Evolutionary conservation across 345 rosid species (phyloP).

Genomic region (Bruguiera sexangula): DNA sequence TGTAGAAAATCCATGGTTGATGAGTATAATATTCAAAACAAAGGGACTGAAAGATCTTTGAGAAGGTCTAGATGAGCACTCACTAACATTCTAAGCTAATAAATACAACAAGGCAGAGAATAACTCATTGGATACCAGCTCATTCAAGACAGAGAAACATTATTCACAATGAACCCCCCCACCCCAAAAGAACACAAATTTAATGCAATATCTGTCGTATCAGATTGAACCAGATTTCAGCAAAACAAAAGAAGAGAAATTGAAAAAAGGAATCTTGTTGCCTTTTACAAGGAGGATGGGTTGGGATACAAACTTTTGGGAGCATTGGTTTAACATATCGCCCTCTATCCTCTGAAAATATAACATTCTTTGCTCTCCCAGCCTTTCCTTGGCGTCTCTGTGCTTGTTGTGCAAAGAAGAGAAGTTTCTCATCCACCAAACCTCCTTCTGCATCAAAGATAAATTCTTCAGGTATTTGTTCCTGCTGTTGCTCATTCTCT

Average conservation of each 20-base stretch:
- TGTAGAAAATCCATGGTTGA: conserved; percentile 24
- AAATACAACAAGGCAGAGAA: no score
- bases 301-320: conserved; percentile 65
- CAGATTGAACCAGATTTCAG: not conserved
- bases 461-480: conserved; percentile 92
- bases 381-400: conserved; percentile 87
- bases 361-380: conserved; percentile 96
- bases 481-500: conserved; percentile 89
- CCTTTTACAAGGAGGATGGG: not conserved
- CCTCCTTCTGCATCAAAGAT: conserved; percentile 99
- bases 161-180: no score
- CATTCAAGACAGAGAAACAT: no score
- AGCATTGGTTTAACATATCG: conserved; percentile 97
- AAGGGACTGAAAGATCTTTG: not conserved
- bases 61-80: not conserved
- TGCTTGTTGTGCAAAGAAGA: conserved; percentile 96
- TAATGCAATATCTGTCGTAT: not conserved
- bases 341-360: conserved; percentile 96
- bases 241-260: not conserved
- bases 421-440: conserved; percentile 93
- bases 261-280: not conserved
- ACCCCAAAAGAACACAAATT: no score
- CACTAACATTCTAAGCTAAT: no score
- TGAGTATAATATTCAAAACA: not conserved
- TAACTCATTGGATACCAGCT: no score